Conservation (phyloP, 225 moss, liverwort and hornwort genomes). For the Pseudisothecium myosuroides region DNA sequence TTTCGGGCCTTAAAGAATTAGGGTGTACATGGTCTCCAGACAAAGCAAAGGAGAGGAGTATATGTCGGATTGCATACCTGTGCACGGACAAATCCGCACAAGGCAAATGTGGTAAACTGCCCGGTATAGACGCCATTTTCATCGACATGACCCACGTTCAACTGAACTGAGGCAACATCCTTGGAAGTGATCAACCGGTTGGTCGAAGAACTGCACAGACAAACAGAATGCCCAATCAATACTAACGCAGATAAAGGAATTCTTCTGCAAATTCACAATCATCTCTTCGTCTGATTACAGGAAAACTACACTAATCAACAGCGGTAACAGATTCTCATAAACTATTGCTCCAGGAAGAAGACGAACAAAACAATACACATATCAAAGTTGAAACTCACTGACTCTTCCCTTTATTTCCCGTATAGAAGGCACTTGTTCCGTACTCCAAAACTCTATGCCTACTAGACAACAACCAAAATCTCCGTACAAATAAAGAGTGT, state of each 20-base stretch:
- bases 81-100: slow-evolving; percentile 28
- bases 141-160: slow-evolving; percentile 26
- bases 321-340: background rate
- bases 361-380: background rate
- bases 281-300: background rate
- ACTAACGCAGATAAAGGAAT: background rate
- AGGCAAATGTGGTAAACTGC: slow-evolving; percentile 24
- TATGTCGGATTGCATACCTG: background rate
- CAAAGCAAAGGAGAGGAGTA: background rate
- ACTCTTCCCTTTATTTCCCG: background rate
- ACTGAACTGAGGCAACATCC: slow-evolving; percentile 25
- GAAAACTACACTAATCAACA: background rate
- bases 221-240: background rate
- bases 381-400: background rate
- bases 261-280: background rate
- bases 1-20: background rate
- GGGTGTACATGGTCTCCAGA: background rate
- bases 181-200: slow-evolving; percentile 37
- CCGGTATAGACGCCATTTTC: slow-evolving; percentile 25
- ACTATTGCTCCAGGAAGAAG: background rate
- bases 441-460: background rate
- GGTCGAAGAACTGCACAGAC: slow-evolving; percentile 12
- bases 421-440: background rate
- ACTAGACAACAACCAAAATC: background rate
- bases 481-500: background rate